phyloP scores from a whole-genome alignment of 345 rosid species.

The Corchorus capsularis region DNA sequence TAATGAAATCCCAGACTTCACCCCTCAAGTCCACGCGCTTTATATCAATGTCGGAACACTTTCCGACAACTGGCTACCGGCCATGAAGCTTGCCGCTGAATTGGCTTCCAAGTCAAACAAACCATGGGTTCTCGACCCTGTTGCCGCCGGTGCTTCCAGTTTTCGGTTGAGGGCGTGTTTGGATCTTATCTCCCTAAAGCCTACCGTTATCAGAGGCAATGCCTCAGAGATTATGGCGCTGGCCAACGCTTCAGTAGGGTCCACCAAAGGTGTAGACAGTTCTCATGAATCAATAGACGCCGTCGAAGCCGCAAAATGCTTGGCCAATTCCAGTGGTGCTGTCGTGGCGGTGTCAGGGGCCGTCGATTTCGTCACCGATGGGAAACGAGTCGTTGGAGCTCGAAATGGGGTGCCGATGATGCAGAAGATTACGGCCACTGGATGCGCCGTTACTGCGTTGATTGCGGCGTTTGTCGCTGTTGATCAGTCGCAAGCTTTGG shows the following conservation, averaged over 20 bases:
- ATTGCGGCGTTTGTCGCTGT: conserved; percentile 79
- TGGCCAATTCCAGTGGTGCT: conserved; percentile 61
- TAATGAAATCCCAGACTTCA: conserved; percentile 74
- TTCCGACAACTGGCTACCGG: conserved; percentile 67
- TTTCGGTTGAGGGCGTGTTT: conserved; percentile 76
- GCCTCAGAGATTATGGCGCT: conserved; percentile 84
- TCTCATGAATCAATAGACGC: conserved; percentile 73
- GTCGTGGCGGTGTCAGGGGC: conserved; percentile 82
- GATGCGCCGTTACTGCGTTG: conserved; percentile 76
- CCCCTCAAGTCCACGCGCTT: conserved; percentile 63
- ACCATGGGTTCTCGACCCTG: conserved; percentile 95
- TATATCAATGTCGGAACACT: conserved; percentile 83
- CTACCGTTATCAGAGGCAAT: conserved; percentile 79
- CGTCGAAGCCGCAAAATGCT: conserved; percentile 77
- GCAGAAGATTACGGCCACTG: conserved; percentile 89
- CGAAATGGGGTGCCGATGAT: conserved; percentile 80
- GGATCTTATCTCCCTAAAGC: conserved; percentile 65
- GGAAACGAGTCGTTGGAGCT: conserved; percentile 57
- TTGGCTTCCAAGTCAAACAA: conserved; percentile 46
- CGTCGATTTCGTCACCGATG: conserved; percentile 77
- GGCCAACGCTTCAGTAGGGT: conserved; percentile 54
- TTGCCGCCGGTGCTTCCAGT: conserved; percentile 75
- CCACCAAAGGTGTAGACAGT: conserved; percentile 78
- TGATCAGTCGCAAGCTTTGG: conserved; percentile 55
- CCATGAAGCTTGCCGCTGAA: conserved; percentile 73